Percentiles rank a stretch among this genome's conserved stretches.
These are phyloP conservation scores for Epichloe brachyelytri DNA, from an alignment of 2,329 filamentous ascomycete genomes.

Conservation along the genomic window DNA sequence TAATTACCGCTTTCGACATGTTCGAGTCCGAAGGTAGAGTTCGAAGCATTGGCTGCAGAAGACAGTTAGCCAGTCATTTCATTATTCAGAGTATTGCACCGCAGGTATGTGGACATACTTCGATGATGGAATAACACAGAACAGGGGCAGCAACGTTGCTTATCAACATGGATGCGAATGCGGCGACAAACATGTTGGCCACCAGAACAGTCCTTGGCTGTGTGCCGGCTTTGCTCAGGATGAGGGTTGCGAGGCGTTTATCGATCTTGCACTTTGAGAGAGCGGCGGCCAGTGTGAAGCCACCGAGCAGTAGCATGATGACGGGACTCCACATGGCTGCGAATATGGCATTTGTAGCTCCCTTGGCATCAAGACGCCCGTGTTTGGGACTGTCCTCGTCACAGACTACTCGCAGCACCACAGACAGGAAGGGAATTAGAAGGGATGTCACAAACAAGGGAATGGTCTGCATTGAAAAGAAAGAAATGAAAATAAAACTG, in stretches of 20 bases:
- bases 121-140: slow-evolving; percentile 93
- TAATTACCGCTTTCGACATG: slow-evolving; percentile 90
- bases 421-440: slow-evolving; percentile 83
- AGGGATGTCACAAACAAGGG: slow-evolving; percentile 94
- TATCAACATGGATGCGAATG: slow-evolving; percentile 97
- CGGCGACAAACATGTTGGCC: slow-evolving; percentile 98
- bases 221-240: slow-evolving; percentile 91
- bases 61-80: background rate
- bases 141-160: slow-evolving; percentile 96
- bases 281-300: slow-evolving; percentile 90
- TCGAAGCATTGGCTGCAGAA: slow-evolving; percentile 66
- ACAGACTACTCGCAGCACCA: slow-evolving; percentile 73
- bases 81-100: background rate
- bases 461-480: slow-evolving; percentile 51
- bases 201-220: slow-evolving; percentile 77
- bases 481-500: background rate
- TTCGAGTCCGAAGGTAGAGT: slow-evolving; percentile 81
- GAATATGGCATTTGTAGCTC: slow-evolving; percentile 75
- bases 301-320: slow-evolving; percentile 93
- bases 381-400: slow-evolving; percentile 49
- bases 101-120: slow-evolving; percentile 39
- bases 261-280: slow-evolving; percentile 96
- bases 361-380: slow-evolving; percentile 61
- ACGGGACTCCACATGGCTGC: slow-evolving; percentile 98
- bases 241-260: slow-evolving; percentile 90